A percentile compares a stretch with the other conserved stretches of the same genome.
These are phyloP conservation scores for Salinomyces thailandicus DNA, from an alignment of 2,329 filamentous ascomycete genomes.

Conservation along the genomic window DNA sequence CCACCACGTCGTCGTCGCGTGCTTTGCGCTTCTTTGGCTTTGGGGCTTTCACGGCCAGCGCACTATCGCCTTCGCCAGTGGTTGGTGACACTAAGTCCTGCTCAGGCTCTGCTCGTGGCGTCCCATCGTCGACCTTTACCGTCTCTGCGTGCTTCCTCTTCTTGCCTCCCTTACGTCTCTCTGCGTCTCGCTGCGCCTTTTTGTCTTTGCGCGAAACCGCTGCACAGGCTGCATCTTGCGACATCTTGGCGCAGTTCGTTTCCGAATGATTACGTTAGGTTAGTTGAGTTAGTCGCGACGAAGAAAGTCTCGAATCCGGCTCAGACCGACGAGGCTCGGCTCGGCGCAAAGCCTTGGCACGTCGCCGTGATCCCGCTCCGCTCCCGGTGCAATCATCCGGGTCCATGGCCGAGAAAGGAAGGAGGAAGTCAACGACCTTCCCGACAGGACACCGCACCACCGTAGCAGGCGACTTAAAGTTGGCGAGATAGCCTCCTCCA, in stretches of 20 bases:
- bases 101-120: constrained; percentile 9
- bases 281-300: too few relatives aligned
- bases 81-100: constrained; percentile 12
- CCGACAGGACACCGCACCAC: too few relatives aligned
- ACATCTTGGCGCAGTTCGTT: constrained; percentile 14
- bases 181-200: constrained; percentile 27
- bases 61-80: constrained; percentile 7
- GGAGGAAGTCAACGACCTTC: too few relatives aligned
- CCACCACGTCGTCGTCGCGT: constrained; percentile 2
- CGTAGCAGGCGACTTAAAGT: too few relatives aligned
- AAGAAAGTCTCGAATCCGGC: too few relatives aligned
- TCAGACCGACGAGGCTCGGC: too few relatives aligned
- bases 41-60: constrained; percentile 7
- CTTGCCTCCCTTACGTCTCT: constrained; percentile 24
- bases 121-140: constrained; percentile 16
- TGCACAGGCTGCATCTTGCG: constrained; percentile 17
- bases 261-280: too few relatives aligned
- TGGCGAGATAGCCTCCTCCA: too few relatives aligned
- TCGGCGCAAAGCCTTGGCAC: too few relatives aligned
- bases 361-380: too few relatives aligned
- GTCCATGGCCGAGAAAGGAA: too few relatives aligned
- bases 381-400: too few relatives aligned
- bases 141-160: constrained; percentile 24
- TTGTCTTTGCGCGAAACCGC: constrained; percentile 24
- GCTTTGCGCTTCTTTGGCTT: constrained; percentile 19